These are phyloP conservation scores for Penicillium sp. DNA, from an alignment of 2,329 filamentous ascomycete species.

Conservation along the genomic window DNA sequence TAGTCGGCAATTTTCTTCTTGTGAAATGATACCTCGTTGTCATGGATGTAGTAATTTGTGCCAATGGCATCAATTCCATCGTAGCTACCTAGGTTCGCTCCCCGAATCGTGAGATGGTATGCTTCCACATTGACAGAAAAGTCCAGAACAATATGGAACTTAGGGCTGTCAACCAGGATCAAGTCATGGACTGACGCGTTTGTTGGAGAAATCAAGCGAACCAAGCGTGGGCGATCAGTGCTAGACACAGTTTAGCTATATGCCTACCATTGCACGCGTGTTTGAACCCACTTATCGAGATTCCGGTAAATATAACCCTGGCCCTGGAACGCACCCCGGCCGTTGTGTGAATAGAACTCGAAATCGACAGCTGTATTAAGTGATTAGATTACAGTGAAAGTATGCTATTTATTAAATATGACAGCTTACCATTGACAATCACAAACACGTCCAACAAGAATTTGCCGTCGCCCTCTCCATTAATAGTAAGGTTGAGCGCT, in stretches of 20 bases:
- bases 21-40: slow-evolving; percentile 24
- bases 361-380: slow-evolving; percentile 26
- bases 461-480: slow-evolving; percentile 29
- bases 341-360: slow-evolving; percentile 34
- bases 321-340: slow-evolving; percentile 31
- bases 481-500: slow-evolving; percentile 27
- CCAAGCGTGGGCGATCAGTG: slow-evolving; percentile 20
- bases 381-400: background rate
- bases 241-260: background rate
- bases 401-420: background rate
- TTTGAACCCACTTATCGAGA: slow-evolving; percentile 23
- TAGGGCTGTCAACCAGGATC: slow-evolving; percentile 31
- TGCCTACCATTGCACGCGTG: background rate
- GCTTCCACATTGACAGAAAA: slow-evolving; percentile 33
- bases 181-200: slow-evolving; percentile 29
- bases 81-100: slow-evolving; percentile 33
- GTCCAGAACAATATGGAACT: slow-evolving; percentile 37
- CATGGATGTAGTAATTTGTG: slow-evolving; percentile 36
- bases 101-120: slow-evolving; percentile 37
- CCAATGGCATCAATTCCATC: slow-evolving; percentile 36
- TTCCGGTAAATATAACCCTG: slow-evolving; percentile 33
- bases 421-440: slow-evolving; percentile 26
- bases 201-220: slow-evolving; percentile 22
- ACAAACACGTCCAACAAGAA: slow-evolving; percentile 29
- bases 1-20: background rate